Evolutionary conservation across 768 basidiomycete genomes (phyloP).

Genomic region (Multifurca ochricompacta): DNA sequence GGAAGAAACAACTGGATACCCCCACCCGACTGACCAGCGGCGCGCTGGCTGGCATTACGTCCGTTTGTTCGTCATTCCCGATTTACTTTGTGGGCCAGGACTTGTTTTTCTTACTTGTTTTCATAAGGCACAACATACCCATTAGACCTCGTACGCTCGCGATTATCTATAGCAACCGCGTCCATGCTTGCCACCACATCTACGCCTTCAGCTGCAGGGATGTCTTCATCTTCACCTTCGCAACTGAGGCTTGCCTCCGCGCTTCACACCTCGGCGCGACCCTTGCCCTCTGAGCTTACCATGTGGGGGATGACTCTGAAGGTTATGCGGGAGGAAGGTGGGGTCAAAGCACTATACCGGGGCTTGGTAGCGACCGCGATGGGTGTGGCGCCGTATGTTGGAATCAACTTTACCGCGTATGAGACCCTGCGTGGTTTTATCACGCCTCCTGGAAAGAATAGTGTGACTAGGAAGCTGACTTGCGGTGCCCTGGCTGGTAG

Average conservation of each 20-base stretch:
- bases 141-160: constrained; percentile 85
- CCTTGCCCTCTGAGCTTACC: constrained; percentile 45
- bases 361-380: constrained; percentile 78
- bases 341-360: constrained; percentile 77
- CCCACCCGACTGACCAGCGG: constrained; percentile 80
- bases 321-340: constrained; percentile 90
- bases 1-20: constrained; percentile 76
- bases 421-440: constrained; percentile 70
- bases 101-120: constrained; percentile 2
- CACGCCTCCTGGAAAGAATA: constrained; percentile 76
- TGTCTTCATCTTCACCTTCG: constrained; percentile 25
- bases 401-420: constrained; percentile 93
- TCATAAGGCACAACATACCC: constrained; percentile 77
- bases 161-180: constrained; percentile 91
- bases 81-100: background rate
- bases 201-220: constrained; percentile 25
- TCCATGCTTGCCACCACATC: constrained; percentile 38
- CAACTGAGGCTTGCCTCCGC: constrained; percentile 39
- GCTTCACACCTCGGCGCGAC: constrained; percentile 47
- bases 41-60: constrained; percentile 88
- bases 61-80: constrained; percentile 63
- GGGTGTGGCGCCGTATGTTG: constrained; percentile 83
- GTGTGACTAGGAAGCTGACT: constrained; percentile 56
- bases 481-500: constrained; percentile 85
- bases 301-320: constrained; percentile 87